Percentiles rank a stretch among this genome's conserved stretches.
phyloP scores from a whole-genome alignment of 139 green algal genomes.

The Haematococcus lacustris region DNA sequence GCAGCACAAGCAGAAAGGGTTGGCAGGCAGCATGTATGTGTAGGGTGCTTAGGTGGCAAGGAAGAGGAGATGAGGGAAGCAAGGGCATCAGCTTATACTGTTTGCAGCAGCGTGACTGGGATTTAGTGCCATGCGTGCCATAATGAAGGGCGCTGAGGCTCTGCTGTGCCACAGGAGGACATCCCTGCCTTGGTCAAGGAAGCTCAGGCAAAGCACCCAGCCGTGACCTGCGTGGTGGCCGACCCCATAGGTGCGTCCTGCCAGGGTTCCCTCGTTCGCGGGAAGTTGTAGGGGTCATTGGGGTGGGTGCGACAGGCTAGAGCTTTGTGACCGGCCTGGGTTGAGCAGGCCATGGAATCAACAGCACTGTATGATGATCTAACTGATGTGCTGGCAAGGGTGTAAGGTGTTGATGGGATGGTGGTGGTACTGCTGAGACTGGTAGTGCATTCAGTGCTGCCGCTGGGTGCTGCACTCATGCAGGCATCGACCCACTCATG shows the following conservation, averaged over 20 bases:
- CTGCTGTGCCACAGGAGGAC: slow-evolving; percentile 42
- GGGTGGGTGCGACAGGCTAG: background rate
- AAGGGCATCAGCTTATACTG: background rate
- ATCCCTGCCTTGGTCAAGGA: slow-evolving; percentile 71
- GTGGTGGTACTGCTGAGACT: background rate
- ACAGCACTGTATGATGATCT: too few relatives aligned
- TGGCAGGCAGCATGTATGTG: background rate
- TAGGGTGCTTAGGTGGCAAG: background rate
- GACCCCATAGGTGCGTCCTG: slow-evolving; percentile 62
- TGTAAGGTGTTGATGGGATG: too few relatives aligned
- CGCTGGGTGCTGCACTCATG: background rate
- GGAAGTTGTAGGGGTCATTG: background rate
- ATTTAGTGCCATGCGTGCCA: background rate
- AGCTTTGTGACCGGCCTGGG: background rate
- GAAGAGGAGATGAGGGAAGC: background rate
- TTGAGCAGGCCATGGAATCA: background rate
- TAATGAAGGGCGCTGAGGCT: background rate
- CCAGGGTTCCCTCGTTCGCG: background rate
- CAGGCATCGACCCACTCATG: slow-evolving; percentile 65
- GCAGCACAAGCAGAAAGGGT: background rate
- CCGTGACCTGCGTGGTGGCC: slow-evolving; percentile 54
- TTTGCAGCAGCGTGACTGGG: background rate
- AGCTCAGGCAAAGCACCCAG: slow-evolving; percentile 39
- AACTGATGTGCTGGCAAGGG: too few relatives aligned
- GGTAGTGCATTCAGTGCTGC: background rate